Evolutionary conservation across 306 rosid species (phyloP).

Genomic region (Quercus suber): DNA sequence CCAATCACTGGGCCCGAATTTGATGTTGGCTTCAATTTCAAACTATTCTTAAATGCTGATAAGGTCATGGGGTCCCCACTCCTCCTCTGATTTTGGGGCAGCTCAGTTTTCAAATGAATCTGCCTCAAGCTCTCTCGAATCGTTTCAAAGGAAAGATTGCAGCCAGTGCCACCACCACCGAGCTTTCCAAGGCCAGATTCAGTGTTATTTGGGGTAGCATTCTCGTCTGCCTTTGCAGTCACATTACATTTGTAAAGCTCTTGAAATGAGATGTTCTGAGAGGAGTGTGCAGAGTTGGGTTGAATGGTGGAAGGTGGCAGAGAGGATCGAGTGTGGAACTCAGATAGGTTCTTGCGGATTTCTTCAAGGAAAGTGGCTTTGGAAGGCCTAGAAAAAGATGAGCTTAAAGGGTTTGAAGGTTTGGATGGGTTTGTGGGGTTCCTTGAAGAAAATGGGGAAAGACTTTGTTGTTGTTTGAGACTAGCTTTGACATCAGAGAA

Average conservation of each 20-base stretch:
- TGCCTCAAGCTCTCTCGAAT: constrained; percentile 36
- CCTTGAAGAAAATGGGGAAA: neutral
- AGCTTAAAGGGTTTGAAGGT: neutral
- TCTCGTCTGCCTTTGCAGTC: constrained; percentile 1
- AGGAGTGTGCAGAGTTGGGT: neutral
- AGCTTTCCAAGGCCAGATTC: neutral
- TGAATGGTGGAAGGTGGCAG: constrained; percentile 6
- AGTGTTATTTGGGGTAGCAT: neutral
- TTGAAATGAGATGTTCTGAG: constrained; percentile 32
- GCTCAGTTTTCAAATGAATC: neutral
- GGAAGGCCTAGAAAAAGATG: constrained; percentile 5
- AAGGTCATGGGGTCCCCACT: neutral
- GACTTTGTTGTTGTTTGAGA: constrained; percentile 28
- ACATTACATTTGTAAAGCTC: constrained; percentile 27
- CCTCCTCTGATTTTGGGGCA: constrained; percentile 4
- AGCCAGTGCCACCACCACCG: neutral
- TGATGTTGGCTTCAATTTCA: constrained; percentile 16
- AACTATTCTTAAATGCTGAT: neutral
- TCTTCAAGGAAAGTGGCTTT: constrained; percentile 14
- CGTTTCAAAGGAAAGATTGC: neutral
- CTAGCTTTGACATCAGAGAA: constrained; percentile 37
- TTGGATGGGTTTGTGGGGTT: neutral
- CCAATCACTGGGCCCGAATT: constrained; percentile 14
- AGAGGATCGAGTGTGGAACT: constrained; percentile 23
- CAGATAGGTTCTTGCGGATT: constrained; percentile 40